Evolutionary conservation across 306 rosid genomes (phyloP).

Genomic region (Ziziphus jujuba): DNA sequence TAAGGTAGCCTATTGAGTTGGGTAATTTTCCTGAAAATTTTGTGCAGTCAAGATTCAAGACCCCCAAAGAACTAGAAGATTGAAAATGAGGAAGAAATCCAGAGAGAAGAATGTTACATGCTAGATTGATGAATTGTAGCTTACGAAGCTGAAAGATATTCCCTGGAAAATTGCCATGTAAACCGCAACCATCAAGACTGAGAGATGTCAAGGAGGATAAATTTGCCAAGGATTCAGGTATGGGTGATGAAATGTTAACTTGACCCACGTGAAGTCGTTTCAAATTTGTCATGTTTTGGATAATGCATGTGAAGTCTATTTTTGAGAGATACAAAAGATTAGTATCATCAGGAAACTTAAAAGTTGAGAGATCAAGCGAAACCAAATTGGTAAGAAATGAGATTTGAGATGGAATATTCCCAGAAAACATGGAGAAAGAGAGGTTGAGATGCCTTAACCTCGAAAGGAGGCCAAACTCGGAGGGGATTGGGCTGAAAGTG

Average conservation of each 20-base stretch:
- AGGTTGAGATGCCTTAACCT: too few species aligned
- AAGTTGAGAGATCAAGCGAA: background rate
- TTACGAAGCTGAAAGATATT: conserved; percentile 15
- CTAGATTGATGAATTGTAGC: too few species aligned
- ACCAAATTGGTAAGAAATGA: background rate
- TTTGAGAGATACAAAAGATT: background rate
- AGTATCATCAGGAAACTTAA: background rate
- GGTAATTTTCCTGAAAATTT: too few species aligned
- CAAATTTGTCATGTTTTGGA: background rate
- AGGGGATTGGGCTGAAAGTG: background rate
- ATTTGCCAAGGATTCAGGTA: conserved; percentile 10
- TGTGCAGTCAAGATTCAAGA: too few species aligned
- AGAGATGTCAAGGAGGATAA: background rate
- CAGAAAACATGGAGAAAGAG: too few species aligned
- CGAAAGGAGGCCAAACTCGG: background rate
- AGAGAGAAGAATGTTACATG: too few species aligned
- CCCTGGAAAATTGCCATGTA: conserved; percentile 2
- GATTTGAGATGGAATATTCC: background rate
- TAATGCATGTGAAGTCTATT: background rate
- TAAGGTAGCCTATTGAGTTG: too few species aligned
- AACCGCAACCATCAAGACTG: background rate
- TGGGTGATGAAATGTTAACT: background rate
- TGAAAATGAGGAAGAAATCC: too few species aligned
- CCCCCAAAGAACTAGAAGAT: too few species aligned
- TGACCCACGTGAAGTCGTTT: background rate